A percentile compares a stretch with the other conserved stretches of the same genome.
Evolutionary conservation across 805 yeast species (phyloP).

Genomic region (Cyberlindnera nakhonratchasimensis): DNA sequence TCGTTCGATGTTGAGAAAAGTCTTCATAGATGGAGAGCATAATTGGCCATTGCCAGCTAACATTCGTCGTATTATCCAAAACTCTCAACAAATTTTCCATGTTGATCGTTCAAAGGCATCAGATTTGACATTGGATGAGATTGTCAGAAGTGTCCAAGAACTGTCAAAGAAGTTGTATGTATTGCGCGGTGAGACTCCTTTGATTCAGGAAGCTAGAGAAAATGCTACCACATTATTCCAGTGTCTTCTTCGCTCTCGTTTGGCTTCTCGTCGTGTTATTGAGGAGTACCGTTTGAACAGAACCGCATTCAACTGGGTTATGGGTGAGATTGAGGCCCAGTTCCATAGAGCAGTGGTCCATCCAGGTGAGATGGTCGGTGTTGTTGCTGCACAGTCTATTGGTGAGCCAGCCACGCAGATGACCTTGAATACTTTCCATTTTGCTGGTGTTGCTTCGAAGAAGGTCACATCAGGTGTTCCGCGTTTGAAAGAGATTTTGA

Average conservation of each 20-base stretch:
- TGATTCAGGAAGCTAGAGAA: slow-evolving; percentile 81
- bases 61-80: slow-evolving; percentile 91
- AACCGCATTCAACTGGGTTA: slow-evolving; percentile 91
- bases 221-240: slow-evolving; percentile 90
- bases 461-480: slow-evolving; percentile 97
- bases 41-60: slow-evolving; percentile 98
- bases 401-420: slow-evolving; percentile 99
- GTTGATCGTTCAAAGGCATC: slow-evolving; percentile 87
- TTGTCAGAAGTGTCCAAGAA: slow-evolving; percentile 66
- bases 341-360: slow-evolving; percentile 89
- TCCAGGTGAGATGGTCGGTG: slow-evolving; percentile 99
- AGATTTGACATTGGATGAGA: slow-evolving; percentile 81
- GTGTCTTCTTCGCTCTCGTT: slow-evolving; percentile 87
- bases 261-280: slow-evolving; percentile 85
- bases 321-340: slow-evolving; percentile 92
- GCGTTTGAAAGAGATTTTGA: slow-evolving; percentile 94
- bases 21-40: slow-evolving; percentile 90
- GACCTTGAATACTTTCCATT: slow-evolving; percentile 97
- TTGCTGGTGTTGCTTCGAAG: slow-evolving; percentile 96
- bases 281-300: slow-evolving; percentile 85
- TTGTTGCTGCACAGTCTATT: slow-evolving; percentile 94
- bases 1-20: slow-evolving; percentile 74
- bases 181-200: slow-evolving; percentile 73
- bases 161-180: slow-evolving; percentile 68
- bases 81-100: slow-evolving; percentile 95